A percentile compares a stretch with the other conserved stretches of the same genome.
Conservation (phyloP, 176 grass and related monocot genomes). For the Cenchrus americanus region DNA sequence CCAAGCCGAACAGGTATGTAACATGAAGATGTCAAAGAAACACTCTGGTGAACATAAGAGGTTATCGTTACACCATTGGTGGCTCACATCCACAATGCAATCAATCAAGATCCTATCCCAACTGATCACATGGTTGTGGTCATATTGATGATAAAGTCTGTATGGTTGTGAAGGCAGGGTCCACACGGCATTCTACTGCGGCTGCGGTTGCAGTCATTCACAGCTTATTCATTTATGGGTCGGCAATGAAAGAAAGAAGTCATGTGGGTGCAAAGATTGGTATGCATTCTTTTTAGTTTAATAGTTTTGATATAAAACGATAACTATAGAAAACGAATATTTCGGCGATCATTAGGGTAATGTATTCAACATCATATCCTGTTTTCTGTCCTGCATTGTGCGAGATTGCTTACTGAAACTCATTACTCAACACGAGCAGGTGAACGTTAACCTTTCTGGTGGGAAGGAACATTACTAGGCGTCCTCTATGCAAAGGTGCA, state of each 20-base stretch:
- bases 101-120: neutral
- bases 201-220: neutral
- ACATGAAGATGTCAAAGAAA: neutral
- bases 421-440: neutral
- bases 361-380: neutral
- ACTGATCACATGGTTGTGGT: neutral
- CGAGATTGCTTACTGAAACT: neutral
- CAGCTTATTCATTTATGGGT: neutral
- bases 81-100: neutral
- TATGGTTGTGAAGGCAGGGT: neutral
- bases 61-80: neutral
- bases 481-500: neutral
- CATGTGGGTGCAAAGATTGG: neutral
- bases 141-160: neutral
- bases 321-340: neutral
- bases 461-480: neutral
- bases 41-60: neutral
- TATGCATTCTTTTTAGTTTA: neutral
- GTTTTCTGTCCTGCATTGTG: neutral
- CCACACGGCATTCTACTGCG: neutral
- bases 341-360: neutral
- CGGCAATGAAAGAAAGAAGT: neutral
- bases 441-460: constrained; percentile 10
- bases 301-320: neutral
- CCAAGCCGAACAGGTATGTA: no score